A percentile compares a stretch with the other conserved stretches of the same genome.
Conservation (phyloP, 2,329 filamentous ascomycete species). For the Diaporthe sp. region DNA sequence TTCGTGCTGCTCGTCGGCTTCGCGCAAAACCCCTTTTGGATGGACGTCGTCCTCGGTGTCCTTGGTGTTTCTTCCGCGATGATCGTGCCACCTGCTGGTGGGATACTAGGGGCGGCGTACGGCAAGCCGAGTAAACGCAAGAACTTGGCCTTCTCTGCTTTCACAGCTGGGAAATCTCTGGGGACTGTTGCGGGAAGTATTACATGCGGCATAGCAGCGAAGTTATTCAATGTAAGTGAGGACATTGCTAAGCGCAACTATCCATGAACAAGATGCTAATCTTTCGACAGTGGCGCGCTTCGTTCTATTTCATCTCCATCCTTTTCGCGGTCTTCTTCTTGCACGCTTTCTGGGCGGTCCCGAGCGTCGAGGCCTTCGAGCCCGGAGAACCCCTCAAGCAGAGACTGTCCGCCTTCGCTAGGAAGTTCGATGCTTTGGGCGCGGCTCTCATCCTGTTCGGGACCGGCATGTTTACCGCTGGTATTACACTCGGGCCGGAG, state of each 20-base stretch:
- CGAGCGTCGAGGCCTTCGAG: conserved; percentile 63
- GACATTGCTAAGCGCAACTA: background rate
- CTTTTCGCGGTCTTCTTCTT: conserved; percentile 72
- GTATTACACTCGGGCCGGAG: conserved; percentile 69
- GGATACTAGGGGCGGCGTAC: conserved; percentile 74
- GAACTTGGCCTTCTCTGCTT: conserved; percentile 75
- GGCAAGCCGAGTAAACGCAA: conserved; percentile 72
- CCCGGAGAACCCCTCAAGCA: conserved; percentile 55
- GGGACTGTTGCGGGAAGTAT: conserved; percentile 63
- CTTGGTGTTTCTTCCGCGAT: conserved; percentile 75
- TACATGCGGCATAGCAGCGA: conserved; percentile 72
- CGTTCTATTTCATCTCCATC: conserved; percentile 73
- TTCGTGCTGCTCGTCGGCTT: conserved; percentile 72
- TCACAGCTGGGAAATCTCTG: conserved; percentile 59
- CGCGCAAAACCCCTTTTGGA: conserved; percentile 67
- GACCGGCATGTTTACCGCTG: conserved; percentile 74
- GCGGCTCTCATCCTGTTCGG: conserved; percentile 73
- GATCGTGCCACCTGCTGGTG: conserved; percentile 74
- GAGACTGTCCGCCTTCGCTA: conserved; percentile 57
- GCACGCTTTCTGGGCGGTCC: conserved; percentile 72
- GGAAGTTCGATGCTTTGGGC: conserved; percentile 72
- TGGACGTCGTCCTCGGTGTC: conserved; percentile 74
- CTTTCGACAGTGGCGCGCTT: conserved; percentile 68
- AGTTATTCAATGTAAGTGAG: conserved; percentile 60
- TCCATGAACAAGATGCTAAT: background rate